Evolutionary conservation across 1,284 basidiomycete genomes (phyloP), one percentile per base, ranked within the genome.

Genomic region (Anthracocystis panici-leucophaei): DNA sequence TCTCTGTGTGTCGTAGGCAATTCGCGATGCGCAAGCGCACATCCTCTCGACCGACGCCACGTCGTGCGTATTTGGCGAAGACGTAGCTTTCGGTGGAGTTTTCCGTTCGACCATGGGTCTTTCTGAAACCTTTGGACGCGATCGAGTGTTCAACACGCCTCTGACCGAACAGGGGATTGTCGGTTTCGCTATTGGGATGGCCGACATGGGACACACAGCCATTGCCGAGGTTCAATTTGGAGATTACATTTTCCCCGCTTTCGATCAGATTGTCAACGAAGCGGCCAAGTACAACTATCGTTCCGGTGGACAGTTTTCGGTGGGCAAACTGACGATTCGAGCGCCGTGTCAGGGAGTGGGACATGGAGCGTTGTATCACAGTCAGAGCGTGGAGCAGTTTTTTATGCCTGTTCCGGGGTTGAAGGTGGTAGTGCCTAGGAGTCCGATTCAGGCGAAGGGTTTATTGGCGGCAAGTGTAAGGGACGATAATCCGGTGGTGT

Each of bases 391-490:
- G 1, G 95, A 97, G 87, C 94, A 92, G 0, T 97, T 91, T 87
- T 97, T 97, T 86, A 90, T 97, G 87, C 55, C 54, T 50, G 94
- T 93, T 2, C 88, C 93, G 0, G 95, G 95, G 0, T 81, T 97
- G 42, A 96, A 96, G 88, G 94, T 94, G 65, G 93, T 97, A 11
- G 92, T 97, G 42, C 95, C 95, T 3, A 91, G 95, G 18, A 94
- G 93, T 3, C 95, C 95, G 0, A 91, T 95, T 41, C 95, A 97
- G 88, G 95, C 94, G 21, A 97, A 97, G 86, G 95, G 95, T 1
- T 87, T 97, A 1, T 87, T 97, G 8, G 88, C 96, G 6, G 89
- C 90, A 5, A 91, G 93, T 0, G 93, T 97, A 63, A 90, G 93
- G 48, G 94, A 97, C 82, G 92, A 93, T 0, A 95, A 96, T 81